phyloP scores from a whole-genome alignment of 371 early-diverging fungal species.

The Zychaea mexicana region DNA sequence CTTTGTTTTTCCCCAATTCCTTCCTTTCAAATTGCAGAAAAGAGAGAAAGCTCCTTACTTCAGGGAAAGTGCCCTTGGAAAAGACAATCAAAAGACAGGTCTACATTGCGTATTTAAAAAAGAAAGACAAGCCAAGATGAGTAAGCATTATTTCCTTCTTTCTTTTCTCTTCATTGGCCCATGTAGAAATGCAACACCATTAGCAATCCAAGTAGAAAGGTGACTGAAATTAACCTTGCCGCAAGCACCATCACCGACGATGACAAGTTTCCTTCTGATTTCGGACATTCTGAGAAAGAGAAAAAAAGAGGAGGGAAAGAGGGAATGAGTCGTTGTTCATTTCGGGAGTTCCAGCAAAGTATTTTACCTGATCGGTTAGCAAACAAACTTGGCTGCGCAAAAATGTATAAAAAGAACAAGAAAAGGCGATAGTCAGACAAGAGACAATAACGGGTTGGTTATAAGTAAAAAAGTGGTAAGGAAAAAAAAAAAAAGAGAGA shows the following conservation, averaged over 20 bases:
- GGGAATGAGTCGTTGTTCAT: neutral
- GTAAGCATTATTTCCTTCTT: neutral
- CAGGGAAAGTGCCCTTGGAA: constrained; percentile 91
- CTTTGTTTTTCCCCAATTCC: too few species aligned
- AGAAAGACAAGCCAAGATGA: neutral
- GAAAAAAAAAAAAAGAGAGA: neutral
- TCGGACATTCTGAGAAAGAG: constrained; percentile 63
- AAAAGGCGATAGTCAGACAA: neutral
- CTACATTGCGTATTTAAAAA: constrained; percentile 6
- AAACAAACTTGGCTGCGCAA: constrained; percentile 6
- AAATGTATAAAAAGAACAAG: neutral
- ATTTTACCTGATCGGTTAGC: constrained; percentile 1
- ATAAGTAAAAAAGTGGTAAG: neutral
- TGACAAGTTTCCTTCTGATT: constrained; percentile 93
- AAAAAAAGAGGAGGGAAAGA: neutral
- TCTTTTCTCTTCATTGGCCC: too few species aligned
- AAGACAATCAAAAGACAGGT: constrained; percentile 96
- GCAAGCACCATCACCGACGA: constrained; percentile 98
- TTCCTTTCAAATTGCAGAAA: too few species aligned
- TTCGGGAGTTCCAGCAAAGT: neutral
- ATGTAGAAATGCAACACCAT: too few species aligned
- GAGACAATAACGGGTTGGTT: neutral
- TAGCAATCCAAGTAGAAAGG: too few species aligned
- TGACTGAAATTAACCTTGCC: too few species aligned
- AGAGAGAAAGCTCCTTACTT: constrained; percentile 49